These are phyloP conservation scores for Dryas octopetala DNA, from an alignment of 306 rosid genomes.

Conservation along the genomic window DNA sequence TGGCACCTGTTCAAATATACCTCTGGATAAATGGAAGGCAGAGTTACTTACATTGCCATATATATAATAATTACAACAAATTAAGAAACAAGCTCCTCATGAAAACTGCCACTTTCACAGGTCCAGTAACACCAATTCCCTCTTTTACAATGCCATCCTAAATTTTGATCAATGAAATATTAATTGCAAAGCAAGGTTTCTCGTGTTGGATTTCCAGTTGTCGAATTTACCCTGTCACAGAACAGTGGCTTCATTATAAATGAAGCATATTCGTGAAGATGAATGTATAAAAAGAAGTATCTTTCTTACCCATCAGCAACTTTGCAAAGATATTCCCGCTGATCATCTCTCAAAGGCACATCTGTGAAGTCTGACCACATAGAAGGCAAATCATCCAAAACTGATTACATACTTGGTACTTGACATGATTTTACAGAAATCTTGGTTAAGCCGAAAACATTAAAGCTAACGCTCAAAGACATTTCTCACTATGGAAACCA, in stretches of 20 bases:
- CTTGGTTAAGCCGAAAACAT: background rate
- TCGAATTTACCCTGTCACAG: slow-evolving; percentile 69
- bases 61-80: background rate
- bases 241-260: slow-evolving; percentile 25
- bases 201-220: slow-evolving; percentile 88
- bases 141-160: slow-evolving; percentile 11
- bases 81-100: slow-evolving; percentile 21
- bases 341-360: slow-evolving; percentile 94
- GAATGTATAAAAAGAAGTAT: background rate
- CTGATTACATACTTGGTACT: background rate
- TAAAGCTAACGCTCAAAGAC: background rate
- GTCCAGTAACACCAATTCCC: slow-evolving; percentile 23
- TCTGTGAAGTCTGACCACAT: slow-evolving; percentile 78
- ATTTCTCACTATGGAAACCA: background rate
- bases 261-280: slow-evolving; percentile 19
- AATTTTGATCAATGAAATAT: slow-evolving; percentile 29
- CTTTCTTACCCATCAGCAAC: slow-evolving; percentile 81
- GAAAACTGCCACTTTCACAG: slow-evolving; percentile 31
- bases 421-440: background rate
- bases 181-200: slow-evolving; percentile 83
- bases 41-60: background rate
- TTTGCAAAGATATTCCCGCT: slow-evolving; percentile 82
- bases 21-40: background rate
- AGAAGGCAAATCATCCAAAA: slow-evolving; percentile 24
- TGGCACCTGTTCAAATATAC: too few relatives aligned